These are phyloP conservation scores for Hypholoma sublateritium DNA, from an alignment of 768 basidiomycete species.

Conservation along the genomic window DNA sequence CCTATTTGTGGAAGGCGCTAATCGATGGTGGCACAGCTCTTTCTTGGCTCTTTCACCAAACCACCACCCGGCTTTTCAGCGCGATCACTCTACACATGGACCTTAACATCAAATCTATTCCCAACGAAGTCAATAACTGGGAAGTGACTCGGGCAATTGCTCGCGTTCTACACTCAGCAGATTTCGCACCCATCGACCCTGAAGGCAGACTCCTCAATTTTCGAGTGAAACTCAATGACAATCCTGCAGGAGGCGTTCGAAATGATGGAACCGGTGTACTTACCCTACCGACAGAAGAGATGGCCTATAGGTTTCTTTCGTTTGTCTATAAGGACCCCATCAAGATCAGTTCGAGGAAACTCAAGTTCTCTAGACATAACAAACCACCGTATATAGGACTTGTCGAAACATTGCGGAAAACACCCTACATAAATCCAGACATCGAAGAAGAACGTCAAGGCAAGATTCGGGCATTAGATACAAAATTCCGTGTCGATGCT, in stretches of 20 bases:
- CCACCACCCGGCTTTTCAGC: background rate
- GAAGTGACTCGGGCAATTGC: slow-evolving; percentile 59
- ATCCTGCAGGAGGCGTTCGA: slow-evolving; percentile 45
- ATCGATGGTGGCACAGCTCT: background rate
- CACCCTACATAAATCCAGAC: slow-evolving; percentile 54
- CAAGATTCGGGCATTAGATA: slow-evolving; percentile 15
- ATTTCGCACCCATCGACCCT: slow-evolving; percentile 37
- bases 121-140: slow-evolving; percentile 46
- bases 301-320: slow-evolving; percentile 47
- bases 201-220: slow-evolving; percentile 56
- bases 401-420: slow-evolving; percentile 45
- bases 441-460: slow-evolving; percentile 50
- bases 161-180: slow-evolving; percentile 53
- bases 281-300: slow-evolving; percentile 33
- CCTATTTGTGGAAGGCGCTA: too few species aligned
- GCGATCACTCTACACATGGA: slow-evolving; percentile 28
- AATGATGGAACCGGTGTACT: slow-evolving; percentile 55
- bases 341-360: slow-evolving; percentile 37
- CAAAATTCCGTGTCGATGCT: slow-evolving; percentile 48
- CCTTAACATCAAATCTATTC: slow-evolving; percentile 35
- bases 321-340: slow-evolving; percentile 43
- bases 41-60: background rate
- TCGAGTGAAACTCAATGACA: slow-evolving; percentile 50
- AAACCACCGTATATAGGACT: slow-evolving; percentile 13
- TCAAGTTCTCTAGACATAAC: slow-evolving; percentile 32